Conservation (phyloP, 2,329 filamentous ascomycete genomes). For the Metarhizium humberi region DNA sequence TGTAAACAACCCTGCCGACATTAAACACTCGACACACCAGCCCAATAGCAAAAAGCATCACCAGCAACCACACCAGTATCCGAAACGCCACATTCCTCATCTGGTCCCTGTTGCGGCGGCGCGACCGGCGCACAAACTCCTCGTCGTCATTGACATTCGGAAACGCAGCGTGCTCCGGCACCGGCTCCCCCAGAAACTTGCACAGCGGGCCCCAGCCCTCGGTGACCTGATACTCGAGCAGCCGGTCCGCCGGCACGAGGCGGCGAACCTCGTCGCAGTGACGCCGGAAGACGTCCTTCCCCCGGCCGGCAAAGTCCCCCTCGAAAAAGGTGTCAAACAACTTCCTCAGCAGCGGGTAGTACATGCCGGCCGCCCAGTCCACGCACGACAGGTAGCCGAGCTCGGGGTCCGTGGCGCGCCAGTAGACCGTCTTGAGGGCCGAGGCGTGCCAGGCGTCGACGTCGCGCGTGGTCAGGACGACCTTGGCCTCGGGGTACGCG, state of each 20-base stretch:
- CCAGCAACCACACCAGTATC: slow-evolving; percentile 11
- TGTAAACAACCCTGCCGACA: not conserved
- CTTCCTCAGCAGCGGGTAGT: slow-evolving; percentile 61
- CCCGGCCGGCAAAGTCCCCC: slow-evolving; percentile 55
- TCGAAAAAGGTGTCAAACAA: slow-evolving; percentile 62
- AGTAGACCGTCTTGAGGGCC: slow-evolving; percentile 59
- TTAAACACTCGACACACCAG: not conserved
- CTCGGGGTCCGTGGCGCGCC: slow-evolving; percentile 56
- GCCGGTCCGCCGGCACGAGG: slow-evolving; percentile 19
- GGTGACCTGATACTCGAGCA: slow-evolving; percentile 25
- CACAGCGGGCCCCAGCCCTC: slow-evolving; percentile 30
- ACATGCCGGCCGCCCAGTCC: slow-evolving; percentile 58
- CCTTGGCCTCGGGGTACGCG: slow-evolving; percentile 64
- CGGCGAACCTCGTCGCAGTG: slow-evolving; percentile 26
- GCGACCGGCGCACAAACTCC: slow-evolving; percentile 23
- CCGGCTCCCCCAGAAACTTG: slow-evolving; percentile 22
- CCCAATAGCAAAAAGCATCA: slow-evolving; percentile 7
- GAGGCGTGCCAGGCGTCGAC: slow-evolving; percentile 54
- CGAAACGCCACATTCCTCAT: slow-evolving; percentile 23
- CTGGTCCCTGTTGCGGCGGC: slow-evolving; percentile 23
- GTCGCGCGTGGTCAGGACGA: slow-evolving; percentile 58
- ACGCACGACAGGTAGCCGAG: slow-evolving; percentile 25
- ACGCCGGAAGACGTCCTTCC: slow-evolving; percentile 50
- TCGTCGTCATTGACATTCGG: slow-evolving; percentile 26
- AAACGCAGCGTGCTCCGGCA: slow-evolving; percentile 25